Evolutionary conservation across 2,329 filamentous ascomycete genomes (phyloP).

Genomic region (Plectosphaerella cucumerina): DNA sequence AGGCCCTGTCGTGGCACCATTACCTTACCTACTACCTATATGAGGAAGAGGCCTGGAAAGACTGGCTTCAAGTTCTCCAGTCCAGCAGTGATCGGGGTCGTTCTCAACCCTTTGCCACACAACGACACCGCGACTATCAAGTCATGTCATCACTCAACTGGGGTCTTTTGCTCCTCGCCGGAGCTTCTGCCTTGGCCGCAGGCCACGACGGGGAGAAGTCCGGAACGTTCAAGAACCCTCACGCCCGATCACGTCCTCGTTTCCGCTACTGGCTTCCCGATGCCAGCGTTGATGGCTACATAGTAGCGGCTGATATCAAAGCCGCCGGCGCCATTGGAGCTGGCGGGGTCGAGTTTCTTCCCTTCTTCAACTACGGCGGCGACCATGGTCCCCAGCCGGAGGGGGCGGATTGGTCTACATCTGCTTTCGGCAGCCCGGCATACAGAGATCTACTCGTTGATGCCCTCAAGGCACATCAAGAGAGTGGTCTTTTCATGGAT

Average conservation of each 20-base stretch:
- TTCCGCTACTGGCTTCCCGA: slow-evolving; percentile 23
- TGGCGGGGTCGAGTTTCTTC: slow-evolving; percentile 20
- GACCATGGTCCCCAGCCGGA: slow-evolving; percentile 7
- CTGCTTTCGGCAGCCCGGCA: slow-evolving; percentile 33
- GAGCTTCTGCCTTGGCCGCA: no score
- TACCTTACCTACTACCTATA: no score
- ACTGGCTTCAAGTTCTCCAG: no score
- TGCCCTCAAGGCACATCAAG: slow-evolving; percentile 7
- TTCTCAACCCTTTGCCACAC: no score
- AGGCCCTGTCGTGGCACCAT: no score
- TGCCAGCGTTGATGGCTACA: slow-evolving; percentile 12
- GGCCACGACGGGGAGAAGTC: not conserved
- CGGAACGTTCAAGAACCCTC: not conserved
- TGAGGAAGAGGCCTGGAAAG: no score
- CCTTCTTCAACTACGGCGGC: slow-evolving; percentile 20
- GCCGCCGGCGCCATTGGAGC: slow-evolving; percentile 11
- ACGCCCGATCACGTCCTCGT: slow-evolving; percentile 7
- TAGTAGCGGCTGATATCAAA: slow-evolving; percentile 14
- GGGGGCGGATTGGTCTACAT: slow-evolving; percentile 24
- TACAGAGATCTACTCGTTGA: slow-evolving; percentile 13
- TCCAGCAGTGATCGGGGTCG: no score
- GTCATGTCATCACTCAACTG: no score
- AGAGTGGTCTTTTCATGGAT: slow-evolving; percentile 35
- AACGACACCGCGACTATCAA: no score
- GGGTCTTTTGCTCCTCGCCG: no score